Base-by-base conservation (phyloP, 495 filamentous ascomycete genomes). In the Penicillium roqueforti region DNA sequence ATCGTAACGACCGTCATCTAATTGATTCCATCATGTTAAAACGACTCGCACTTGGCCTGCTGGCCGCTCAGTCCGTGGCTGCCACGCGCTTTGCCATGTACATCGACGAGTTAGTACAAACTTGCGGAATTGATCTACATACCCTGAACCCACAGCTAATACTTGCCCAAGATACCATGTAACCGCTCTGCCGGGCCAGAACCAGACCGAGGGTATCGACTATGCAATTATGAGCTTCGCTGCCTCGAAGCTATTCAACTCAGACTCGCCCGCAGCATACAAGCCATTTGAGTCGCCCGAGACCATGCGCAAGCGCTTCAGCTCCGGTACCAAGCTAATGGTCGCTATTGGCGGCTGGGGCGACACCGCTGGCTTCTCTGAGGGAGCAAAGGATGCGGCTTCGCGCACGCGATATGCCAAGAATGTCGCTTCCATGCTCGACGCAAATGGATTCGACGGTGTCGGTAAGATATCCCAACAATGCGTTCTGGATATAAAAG, bases 291-390 rank as follows among this genome's bases (percentile, higher is more conserved):
- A 81, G 53, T 69, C 79, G 1, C 77, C 87, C 6, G 65, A 75
- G 0, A 75, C 72, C 7, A 76, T 80, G 48, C 81, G 86, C 25
- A 68, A 75, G 44, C 77, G 81, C 41, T 89, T 89, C 58, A 54
- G 73, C 1, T 60, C 76, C 0, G 74, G 75, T 2, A 87, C 86
- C 26, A 82, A 83, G 59, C 62, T 89, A 14, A 78, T 87, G 77
- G 72, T 89, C 31, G 85, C 87, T 31, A 83, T 90, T 50, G 87
- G 87, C 6, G 87, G 86, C 41, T 91, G 87, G 86, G 86, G 86
- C 6, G 84, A 90, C 56, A 81, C 78, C 0, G 56, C 64, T 23
- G 86, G 84, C 7, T 89, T 89, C 66, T 74, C 78, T 0, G 63
- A 61, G 1, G 86, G 77, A 6, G 84, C 83, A 1, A 75, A 73